Evolutionary conservation across 192 early-diverging fungal genomes (phyloP).

Genomic region (Backusella tarrabulga): DNA sequence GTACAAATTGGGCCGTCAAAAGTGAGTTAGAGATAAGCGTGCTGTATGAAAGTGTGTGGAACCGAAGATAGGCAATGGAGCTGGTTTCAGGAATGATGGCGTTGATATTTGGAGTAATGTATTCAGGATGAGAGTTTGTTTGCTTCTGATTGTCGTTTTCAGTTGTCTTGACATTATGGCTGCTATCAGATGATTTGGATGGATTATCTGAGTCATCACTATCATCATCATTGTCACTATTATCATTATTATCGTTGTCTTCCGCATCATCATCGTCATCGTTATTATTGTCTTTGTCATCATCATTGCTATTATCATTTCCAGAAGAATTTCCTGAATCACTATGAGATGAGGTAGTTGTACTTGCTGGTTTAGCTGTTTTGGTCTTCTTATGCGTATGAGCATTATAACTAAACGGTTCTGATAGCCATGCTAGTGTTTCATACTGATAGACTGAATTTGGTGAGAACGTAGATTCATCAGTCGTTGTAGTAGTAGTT

Average conservation of each 20-base stretch:
- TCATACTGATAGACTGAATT: slow-evolving; percentile 22
- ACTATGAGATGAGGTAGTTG: neutral
- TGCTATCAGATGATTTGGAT: neutral
- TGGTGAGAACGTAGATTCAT: neutral
- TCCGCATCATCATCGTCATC: neutral
- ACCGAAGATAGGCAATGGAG: slow-evolving; percentile 14
- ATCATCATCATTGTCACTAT: neutral
- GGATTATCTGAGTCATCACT: neutral
- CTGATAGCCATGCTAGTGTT: slow-evolving; percentile 24
- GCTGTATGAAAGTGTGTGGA: slow-evolving; percentile 24
- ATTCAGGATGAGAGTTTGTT: neutral
- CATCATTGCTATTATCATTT: neutral
- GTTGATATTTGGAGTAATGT: slow-evolving; percentile 22
- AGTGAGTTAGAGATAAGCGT: slow-evolving; percentile 27
- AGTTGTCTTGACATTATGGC: neutral
- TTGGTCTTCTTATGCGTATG: neutral
- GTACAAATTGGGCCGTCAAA: slow-evolving; percentile 28
- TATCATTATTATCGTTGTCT: neutral
- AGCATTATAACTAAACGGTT: slow-evolving; percentile 18
- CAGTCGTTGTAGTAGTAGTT: neutral
- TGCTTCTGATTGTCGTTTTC: neutral
- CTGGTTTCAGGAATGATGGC: slow-evolving; percentile 20
- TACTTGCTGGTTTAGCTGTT: neutral
- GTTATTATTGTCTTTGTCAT: neutral
- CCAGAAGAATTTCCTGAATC: neutral